phyloP scores from a whole-genome alignment of 768 basidiomycete species.

The Polyporus arcularius region DNA sequence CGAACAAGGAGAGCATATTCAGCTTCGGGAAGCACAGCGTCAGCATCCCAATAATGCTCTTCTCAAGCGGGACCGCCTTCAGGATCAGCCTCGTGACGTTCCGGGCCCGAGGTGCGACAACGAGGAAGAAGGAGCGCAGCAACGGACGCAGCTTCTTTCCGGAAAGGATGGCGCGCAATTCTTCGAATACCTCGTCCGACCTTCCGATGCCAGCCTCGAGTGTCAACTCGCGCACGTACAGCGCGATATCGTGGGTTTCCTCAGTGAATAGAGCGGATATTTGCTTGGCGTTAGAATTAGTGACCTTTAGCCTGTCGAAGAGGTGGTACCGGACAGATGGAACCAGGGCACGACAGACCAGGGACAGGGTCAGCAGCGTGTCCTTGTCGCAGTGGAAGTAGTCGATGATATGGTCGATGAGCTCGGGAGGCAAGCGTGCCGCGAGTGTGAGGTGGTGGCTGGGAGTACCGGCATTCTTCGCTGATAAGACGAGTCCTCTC shows the following conservation, averaged over 20 bases:
- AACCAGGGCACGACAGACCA: conserved; percentile 18
- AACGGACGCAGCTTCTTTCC: background rate
- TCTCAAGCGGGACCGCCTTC: conserved; percentile 12
- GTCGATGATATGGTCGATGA: conserved; percentile 19
- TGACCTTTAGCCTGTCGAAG: conserved; percentile 17
- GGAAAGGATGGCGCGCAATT: background rate
- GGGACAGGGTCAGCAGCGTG: conserved; percentile 12
- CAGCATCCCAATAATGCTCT: conserved; percentile 3
- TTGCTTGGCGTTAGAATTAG: background rate
- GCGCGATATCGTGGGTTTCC: background rate
- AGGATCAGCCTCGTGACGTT: conserved; percentile 6
- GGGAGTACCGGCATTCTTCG: background rate
- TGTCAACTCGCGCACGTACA: conserved; percentile 12
- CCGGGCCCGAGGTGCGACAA: conserved; percentile 1
- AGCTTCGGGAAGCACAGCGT: conserved; percentile 5
- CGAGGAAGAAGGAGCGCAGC: conserved; percentile 6
- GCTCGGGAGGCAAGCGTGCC: conserved; percentile 9
- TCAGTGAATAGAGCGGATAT: conserved; percentile 1
- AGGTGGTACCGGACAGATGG: conserved; percentile 13
- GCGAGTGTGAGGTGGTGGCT: background rate
- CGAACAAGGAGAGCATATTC: conserved; percentile 13
- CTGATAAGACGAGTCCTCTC: background rate
- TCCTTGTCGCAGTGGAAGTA: conserved; percentile 11
- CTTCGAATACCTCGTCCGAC: background rate
- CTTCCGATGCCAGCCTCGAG: conserved; percentile 3